Base-by-base conservation (phyloP, 768 basidiomycete species). In the Leucocoprinus leucothites region DNA sequence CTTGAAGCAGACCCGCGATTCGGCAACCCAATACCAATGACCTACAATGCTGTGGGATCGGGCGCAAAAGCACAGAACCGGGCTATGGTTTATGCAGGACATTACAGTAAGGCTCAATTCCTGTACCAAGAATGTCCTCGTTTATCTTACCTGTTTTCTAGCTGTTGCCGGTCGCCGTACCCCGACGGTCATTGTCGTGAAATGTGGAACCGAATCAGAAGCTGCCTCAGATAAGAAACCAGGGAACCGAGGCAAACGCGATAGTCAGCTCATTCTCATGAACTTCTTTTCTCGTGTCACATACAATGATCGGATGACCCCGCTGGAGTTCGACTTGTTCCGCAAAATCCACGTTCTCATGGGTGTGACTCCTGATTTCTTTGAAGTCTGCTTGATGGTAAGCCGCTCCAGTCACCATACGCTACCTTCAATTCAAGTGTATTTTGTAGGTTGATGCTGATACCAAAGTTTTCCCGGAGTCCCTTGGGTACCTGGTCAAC, bases 341-440 rank as follows among this genome's bases (percentile, higher is more conserved):
- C 85, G 97, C 50, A 98, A 98, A 76, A 85, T 94, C 2, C 94
- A 98, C 63, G 80, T 87, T 26, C 80, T 99, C 31, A 98, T 97
- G 91, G 96, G 97, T n/a, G 92, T 98, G 8, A 98, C 97, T 1
- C 95, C 97, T 1, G 97, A 99, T 69, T 98, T 92, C 71, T 98
- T 98, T 65, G 97, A 99, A 74, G 91, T 95, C 48, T 89, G 87
- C 65, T 73, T 99, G 57, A 98, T 99, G 97, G 97, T 97, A 65
- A 60, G 86, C 75, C 3, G 50, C 31, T 26, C 48, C n/a, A 36
- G 11, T 48, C 45, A 34, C 53, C n/a, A 19, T 47, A 49, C 21
- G 36, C 9, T 22, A 19, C 9, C 5, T 16, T 38, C 19, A 42
- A 25, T 19, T 52, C 19, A 48, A 28, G 48, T 18, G 53, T 19